Evolutionary conservation across 257 asterid species (phyloP).

Genomic region (Osmanthus fragrans): DNA sequence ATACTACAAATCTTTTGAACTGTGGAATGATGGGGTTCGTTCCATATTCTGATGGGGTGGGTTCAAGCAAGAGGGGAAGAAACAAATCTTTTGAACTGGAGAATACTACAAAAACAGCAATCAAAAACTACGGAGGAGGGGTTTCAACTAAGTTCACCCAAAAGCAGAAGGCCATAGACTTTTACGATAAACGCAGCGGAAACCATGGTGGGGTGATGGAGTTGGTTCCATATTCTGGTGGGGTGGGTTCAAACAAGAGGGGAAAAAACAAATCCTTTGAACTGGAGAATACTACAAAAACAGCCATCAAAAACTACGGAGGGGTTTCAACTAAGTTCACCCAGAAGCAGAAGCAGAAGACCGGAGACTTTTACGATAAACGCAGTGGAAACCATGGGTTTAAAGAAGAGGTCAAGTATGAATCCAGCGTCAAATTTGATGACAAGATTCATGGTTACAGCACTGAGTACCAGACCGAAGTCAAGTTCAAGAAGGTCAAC

Average conservation of each 20-base stretch:
- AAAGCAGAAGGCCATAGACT: conserved; percentile 10
- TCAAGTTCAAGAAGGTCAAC: conserved; percentile 27
- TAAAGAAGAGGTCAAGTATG: conserved; percentile 19
- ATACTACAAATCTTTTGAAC: too few relatives aligned
- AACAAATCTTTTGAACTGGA: not conserved
- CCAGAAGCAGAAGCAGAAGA: conserved; percentile 9
- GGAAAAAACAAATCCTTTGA: not conserved
- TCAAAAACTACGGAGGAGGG: conserved; percentile 16
- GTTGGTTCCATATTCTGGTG: not conserved
- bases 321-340: conserved; percentile 14
- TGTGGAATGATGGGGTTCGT: not conserved
- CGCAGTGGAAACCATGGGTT: conserved; percentile 18
- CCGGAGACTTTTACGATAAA: conserved; percentile 14
- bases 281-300: conserved; percentile 12
- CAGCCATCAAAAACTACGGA: conserved; percentile 3
- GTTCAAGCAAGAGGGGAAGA: not conserved
- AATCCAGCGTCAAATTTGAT: conserved; percentile 13
- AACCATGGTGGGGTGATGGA: not conserved
- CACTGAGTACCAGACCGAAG: conserved; percentile 26
- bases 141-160: not conserved
- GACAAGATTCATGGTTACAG: conserved; percentile 20
- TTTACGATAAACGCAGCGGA: conserved; percentile 17
- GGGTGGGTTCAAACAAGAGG: not conserved
- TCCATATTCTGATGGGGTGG: not conserved
- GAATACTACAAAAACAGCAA: conserved; percentile 11